phyloP scores from a whole-genome alignment of 805 yeast species.

The Barnettozyma vustinii region DNA sequence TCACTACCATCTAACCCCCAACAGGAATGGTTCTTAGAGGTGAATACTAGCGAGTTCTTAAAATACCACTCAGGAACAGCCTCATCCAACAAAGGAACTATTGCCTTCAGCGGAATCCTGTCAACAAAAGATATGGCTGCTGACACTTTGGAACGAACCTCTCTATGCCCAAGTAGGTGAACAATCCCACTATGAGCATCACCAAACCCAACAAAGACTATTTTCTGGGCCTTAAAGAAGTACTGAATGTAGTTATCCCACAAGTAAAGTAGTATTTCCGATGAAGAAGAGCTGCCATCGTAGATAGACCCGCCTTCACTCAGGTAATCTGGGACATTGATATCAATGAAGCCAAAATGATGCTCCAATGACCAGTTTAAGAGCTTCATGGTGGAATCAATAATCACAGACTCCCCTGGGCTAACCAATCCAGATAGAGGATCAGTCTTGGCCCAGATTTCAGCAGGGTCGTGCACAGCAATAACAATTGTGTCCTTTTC shows the following conservation, averaged over 20 bases:
- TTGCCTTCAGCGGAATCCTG: constrained; percentile 62
- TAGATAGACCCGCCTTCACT: constrained; percentile 42
- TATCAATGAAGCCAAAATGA: constrained; percentile 76
- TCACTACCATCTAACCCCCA: constrained; percentile 58
- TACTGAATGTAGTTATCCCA: constrained; percentile 91
- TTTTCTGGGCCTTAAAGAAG: constrained; percentile 54
- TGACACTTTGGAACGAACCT: constrained; percentile 55
- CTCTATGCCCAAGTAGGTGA: constrained; percentile 82
- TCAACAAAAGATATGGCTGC: constrained; percentile 70
- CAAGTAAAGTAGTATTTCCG: constrained; percentile 68
- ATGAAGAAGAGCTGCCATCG: constrained; percentile 40
- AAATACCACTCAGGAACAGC: constrained; percentile 88
- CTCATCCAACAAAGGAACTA: constrained; percentile 87
- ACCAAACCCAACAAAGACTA: constrained; percentile 84
- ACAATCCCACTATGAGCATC: constrained; percentile 85
- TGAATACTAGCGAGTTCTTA: constrained; percentile 76
- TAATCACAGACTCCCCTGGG: constrained; percentile 62
- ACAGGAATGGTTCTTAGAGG: constrained; percentile 68
- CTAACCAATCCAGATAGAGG: constrained; percentile 76
- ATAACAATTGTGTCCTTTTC: constrained; percentile 60
- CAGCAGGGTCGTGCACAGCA: constrained; percentile 85
- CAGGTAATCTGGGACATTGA: constrained; percentile 61
- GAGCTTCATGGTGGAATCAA: constrained; percentile 67
- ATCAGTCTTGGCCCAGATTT: constrained; percentile 83
- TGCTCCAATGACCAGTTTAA: constrained; percentile 60